phyloP scores from a whole-genome alignment of 352 stramenopile species.

The Labyrinthula sp. region DNA sequence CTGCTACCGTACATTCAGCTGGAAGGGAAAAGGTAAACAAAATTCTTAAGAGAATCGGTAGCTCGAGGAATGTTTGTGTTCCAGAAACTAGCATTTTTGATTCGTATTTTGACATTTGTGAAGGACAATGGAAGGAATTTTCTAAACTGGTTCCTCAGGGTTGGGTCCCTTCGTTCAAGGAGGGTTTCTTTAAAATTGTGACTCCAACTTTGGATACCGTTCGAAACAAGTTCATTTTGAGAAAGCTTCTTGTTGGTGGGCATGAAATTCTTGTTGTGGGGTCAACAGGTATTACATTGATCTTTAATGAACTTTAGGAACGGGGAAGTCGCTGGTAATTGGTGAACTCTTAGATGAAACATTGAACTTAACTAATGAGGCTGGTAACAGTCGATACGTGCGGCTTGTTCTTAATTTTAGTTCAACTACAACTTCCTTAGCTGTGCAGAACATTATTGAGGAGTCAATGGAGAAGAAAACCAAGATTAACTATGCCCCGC shows the following conservation, averaged over 20 bases:
- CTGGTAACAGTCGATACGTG: conserved; percentile 42
- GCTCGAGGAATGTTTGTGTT: conserved; percentile 27
- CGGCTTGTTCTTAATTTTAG: conserved; percentile 71
- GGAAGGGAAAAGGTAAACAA: conserved; percentile 36
- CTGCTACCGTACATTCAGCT: conserved; percentile 52
- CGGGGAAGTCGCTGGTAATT: conserved; percentile 79
- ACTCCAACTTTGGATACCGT: conserved; percentile 80
- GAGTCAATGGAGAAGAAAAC: conserved; percentile 80
- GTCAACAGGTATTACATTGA: conserved; percentile 65
- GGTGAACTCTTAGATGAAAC: conserved; percentile 70
- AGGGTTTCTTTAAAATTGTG: conserved; percentile 72
- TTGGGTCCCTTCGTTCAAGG: conserved; percentile 67
- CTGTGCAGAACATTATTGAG: conserved; percentile 78
- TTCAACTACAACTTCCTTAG: conserved; percentile 61
- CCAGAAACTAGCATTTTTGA: conserved; percentile 53
- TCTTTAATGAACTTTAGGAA: too few relatives aligned
- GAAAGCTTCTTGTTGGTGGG: conserved; percentile 51
- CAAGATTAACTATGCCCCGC: conserved; percentile 74
- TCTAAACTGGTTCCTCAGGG: conserved; percentile 46
- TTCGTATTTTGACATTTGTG: conserved; percentile 64
- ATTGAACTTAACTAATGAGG: conserved; percentile 38
- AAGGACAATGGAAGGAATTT: conserved; percentile 70
- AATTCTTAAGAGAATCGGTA: conserved; percentile 30
- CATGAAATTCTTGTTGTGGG: conserved; percentile 71
- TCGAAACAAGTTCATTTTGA: conserved; percentile 68